These are phyloP conservation scores for Kodamaea ohmeri DNA, from an alignment of 1,139 yeast genomes.

Conservation along the genomic window DNA sequence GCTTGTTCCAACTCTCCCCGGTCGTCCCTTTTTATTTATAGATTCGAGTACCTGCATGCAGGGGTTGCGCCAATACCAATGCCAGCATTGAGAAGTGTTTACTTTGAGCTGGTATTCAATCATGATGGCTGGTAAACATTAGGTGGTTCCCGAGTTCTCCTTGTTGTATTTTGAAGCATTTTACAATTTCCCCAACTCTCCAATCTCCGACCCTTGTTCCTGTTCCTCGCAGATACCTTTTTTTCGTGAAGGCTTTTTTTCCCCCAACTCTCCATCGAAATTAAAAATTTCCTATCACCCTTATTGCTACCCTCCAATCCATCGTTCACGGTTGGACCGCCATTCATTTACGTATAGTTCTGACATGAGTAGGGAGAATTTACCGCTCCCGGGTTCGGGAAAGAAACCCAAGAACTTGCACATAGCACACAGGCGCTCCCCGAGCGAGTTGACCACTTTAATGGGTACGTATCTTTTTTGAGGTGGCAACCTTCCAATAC, in stretches of 20 bases:
- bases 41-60: conserved; percentile 4
- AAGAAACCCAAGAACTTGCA: conserved; percentile 52
- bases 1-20: too few species aligned
- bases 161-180: background rate
- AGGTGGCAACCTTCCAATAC: too few species aligned
- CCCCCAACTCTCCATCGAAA: conserved; percentile 7
- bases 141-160: background rate
- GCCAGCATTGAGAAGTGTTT: too few species aligned
- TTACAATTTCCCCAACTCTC: too few species aligned
- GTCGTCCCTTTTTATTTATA: conserved; percentile 3
- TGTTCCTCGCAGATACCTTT: background rate
- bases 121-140: too few species aligned
- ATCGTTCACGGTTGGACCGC: conserved; percentile 7
- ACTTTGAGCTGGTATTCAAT: too few species aligned
- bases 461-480: conserved; percentile 45
- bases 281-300: conserved; percentile 11
- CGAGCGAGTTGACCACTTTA: conserved; percentile 88
- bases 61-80: background rate
- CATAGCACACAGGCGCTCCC: conserved; percentile 93
- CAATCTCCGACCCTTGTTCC: background rate
- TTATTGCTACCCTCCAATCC: conserved; percentile 7
- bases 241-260: conserved; percentile 6
- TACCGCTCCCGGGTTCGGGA: conserved; percentile 15
- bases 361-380: conserved; percentile 17
- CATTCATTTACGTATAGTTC: conserved; percentile 7